Conservation (phyloP, 768 basidiomycete species). For the Mycena alexandri region DNA sequence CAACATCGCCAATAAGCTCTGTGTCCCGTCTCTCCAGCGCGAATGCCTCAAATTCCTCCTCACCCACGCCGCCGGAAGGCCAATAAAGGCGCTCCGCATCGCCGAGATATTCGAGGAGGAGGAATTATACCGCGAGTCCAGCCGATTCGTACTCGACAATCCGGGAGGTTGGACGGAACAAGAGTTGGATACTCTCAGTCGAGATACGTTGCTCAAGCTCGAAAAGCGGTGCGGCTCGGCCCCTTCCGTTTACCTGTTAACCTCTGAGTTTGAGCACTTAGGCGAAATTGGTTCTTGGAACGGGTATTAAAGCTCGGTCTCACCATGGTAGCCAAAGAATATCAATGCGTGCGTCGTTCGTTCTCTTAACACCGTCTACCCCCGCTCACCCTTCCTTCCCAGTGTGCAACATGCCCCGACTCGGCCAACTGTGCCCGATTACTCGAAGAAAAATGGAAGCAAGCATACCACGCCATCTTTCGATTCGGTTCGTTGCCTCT, state of each 20-base stretch:
- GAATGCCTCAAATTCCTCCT: slow-evolving; percentile 91
- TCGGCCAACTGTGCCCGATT: slow-evolving; percentile 80
- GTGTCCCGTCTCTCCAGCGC: slow-evolving; percentile 82
- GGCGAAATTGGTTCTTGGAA: slow-evolving; percentile 96
- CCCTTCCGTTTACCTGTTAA: background rate
- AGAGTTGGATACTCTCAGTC: slow-evolving; percentile 84
- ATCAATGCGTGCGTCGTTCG: slow-evolving; percentile 77
- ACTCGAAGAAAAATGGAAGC: slow-evolving; percentile 94
- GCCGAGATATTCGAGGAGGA: slow-evolving; percentile 93
- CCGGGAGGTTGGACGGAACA: slow-evolving; percentile 88
- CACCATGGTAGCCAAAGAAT: slow-evolving; percentile 91
- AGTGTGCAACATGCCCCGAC: slow-evolving; percentile 92
- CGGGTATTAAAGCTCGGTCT: slow-evolving; percentile 92
- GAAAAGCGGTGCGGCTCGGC: slow-evolving; percentile 75
- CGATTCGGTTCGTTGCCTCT: slow-evolving; percentile 73
- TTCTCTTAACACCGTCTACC: background rate
- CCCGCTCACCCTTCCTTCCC: slow-evolving; percentile 8
- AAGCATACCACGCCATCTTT: slow-evolving; percentile 88
- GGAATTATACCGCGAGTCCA: slow-evolving; percentile 90
- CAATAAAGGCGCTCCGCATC: slow-evolving; percentile 93
- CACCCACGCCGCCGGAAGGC: slow-evolving; percentile 92
- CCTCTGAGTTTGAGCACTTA: slow-evolving; percentile 42
- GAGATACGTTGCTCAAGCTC: slow-evolving; percentile 87
- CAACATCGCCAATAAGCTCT: slow-evolving; percentile 92
- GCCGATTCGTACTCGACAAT: slow-evolving; percentile 93